Conservation (phyloP, 768 basidiomycete genomes). For the Podaxis pistillaris region DNA sequence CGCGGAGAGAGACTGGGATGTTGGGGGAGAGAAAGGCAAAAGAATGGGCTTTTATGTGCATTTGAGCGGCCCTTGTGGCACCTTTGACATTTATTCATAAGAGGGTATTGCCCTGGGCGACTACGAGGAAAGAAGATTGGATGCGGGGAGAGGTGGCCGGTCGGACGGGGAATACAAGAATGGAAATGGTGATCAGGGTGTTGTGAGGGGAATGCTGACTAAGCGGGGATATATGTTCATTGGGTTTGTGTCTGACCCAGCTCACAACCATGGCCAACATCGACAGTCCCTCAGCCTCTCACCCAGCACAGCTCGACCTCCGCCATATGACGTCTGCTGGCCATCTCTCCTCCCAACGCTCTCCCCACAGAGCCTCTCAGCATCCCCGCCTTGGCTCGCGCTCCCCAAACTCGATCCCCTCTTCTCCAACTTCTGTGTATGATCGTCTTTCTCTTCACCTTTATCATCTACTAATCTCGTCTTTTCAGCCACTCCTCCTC, state of each 20-base stretch:
- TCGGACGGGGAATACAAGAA: background rate
- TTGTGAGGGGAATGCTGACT: conserved; percentile 6
- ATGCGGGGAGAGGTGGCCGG: background rate
- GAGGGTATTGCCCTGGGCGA: background rate
- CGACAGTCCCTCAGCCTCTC: background rate
- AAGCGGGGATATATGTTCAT: conserved; percentile 3
- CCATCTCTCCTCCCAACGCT: conserved; percentile 34
- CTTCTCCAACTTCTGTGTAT: conserved; percentile 77
- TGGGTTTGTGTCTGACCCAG: background rate
- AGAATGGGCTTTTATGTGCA: background rate
- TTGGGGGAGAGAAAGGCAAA: background rate
- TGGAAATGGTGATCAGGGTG: background rate
- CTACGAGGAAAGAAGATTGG: background rate
- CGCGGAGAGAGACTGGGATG: background rate
- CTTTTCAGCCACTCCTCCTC: conserved; percentile 63
- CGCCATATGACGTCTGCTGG: conserved; percentile 55
- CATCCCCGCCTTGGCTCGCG: conserved; percentile 55
- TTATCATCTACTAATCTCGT: conserved; percentile 14
- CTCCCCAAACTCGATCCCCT: conserved; percentile 75
- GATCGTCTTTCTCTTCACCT: conserved; percentile 22
- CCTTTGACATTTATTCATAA: background rate
- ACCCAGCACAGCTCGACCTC: conserved; percentile 33
- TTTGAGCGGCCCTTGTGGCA: background rate
- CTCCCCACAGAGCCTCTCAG: conserved; percentile 40
- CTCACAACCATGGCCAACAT: background rate